Base-by-base conservation (phyloP, 371 early-diverging fungal genomes). In the Rhizopus arrhizus region DNA sequence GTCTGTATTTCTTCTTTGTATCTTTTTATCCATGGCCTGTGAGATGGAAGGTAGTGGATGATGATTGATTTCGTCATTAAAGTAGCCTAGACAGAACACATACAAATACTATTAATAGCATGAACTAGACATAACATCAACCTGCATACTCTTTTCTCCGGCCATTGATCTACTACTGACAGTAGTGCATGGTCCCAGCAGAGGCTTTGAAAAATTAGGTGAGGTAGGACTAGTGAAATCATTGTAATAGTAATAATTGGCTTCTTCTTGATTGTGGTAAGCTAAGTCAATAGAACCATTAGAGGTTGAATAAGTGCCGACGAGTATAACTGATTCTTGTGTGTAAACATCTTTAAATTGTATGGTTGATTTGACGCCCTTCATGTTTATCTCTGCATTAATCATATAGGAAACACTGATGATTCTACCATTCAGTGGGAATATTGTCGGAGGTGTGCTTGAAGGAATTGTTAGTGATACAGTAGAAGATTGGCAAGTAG, bases 321-420 rank as follows among this genome's bases (percentile, higher is more conserved):
- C 35, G 22, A 66, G 55, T 38, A 66, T 62, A 28, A 36, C 16
- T 34, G 42, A 45, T 62, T 62, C 56, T 33, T 62, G 58, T 5
- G 36, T 33, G 38, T 66, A 66, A 2, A 29, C 16, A 3, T 57
- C 42, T 45, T 62, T 58, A 15, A 62, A 31, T 16, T 58, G 54
- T 35, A 66, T 58, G 3, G 59, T 50, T 1, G 59, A 28, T 54
- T 58, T 62, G 3, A 62, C 62, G 3, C 47, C 50, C 22, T 66
- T 59, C 55, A 66, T 55, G 28, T 62, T 62, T 2, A 66, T 4
- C 28, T 62, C 62, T 38, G 59, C 58, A 43, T 53, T 43, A 28
- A 66, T 45, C 6, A 55, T 3, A 46, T 66, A 66, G 4, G 62
- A 58, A 3, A 66, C 38, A 12, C 67, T 58, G n/a, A 66, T 15